Evolutionary conservation across 1,284 basidiomycete species (phyloP).

Genomic region (Flammula alnicola): DNA sequence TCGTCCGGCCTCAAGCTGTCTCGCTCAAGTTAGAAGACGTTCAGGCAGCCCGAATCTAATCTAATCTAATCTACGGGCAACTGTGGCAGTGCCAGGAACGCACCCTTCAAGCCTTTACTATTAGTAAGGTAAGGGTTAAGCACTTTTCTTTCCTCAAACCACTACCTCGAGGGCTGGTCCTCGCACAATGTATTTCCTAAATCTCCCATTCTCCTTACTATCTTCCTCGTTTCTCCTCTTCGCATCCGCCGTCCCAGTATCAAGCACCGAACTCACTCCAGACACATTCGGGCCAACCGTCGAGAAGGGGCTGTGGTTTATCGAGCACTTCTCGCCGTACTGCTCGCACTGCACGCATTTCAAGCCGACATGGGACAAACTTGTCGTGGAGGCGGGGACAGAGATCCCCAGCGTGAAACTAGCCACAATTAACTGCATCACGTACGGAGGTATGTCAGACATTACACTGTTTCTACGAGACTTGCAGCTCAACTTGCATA

Average conservation of each 20-base stretch:
- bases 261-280: slow-evolving; percentile 52
- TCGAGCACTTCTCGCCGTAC: slow-evolving; percentile 81
- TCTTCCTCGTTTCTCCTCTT: slow-evolving; percentile 20
- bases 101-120: no score
- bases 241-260: slow-evolving; percentile 15
- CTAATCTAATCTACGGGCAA: no score
- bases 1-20: no score
- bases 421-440: slow-evolving; percentile 86
- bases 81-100: no score
- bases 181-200: slow-evolving; percentile 17
- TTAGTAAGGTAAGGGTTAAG: no score
- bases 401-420: slow-evolving; percentile 68
- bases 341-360: slow-evolving; percentile 82
- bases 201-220: slow-evolving; percentile 16
- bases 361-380: slow-evolving; percentile 82
- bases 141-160: slow-evolving; percentile 2
- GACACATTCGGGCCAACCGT: slow-evolving; percentile 66
- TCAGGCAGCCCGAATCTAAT: no score
- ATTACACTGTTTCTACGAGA: background rate
- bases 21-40: no score
- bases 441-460: slow-evolving; percentile 73
- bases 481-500: background rate
- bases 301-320: slow-evolving; percentile 73
- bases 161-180: slow-evolving; percentile 17
- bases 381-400: slow-evolving; percentile 62